Percentiles rank a stretch among this genome's conserved stretches.
These are phyloP conservation scores for Epichloe aotearoae DNA, from an alignment of 2,329 filamentous ascomycete genomes.

Conservation along the genomic window DNA sequence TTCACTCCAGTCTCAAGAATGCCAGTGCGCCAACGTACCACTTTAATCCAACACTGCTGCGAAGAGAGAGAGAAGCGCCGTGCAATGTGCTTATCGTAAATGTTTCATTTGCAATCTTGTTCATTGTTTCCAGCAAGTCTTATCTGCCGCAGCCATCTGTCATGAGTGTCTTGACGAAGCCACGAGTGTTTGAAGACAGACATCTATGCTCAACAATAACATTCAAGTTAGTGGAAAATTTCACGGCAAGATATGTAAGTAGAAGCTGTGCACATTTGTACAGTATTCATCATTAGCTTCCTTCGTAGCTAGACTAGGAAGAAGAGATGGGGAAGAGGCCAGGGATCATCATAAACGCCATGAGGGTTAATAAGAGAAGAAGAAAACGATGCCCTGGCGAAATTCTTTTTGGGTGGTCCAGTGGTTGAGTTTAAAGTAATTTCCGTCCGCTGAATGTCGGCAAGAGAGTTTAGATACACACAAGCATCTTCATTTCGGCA, in stretches of 20 bases:
- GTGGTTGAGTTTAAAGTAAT: neutral
- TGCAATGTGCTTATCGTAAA: too few species aligned
- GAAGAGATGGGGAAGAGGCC: neutral
- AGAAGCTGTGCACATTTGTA: neutral
- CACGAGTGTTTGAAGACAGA: too few species aligned
- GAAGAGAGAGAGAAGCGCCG: too few species aligned
- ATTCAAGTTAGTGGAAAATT: too few species aligned
- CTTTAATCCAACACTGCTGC: neutral
- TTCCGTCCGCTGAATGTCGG: neutral
- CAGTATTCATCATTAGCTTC: slow-evolving; percentile 2
- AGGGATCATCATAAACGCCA: neutral
- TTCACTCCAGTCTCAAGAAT: slow-evolving; percentile 4
- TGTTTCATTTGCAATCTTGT: too few species aligned
- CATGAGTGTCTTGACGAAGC: too few species aligned
- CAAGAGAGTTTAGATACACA: slow-evolving; percentile 1
- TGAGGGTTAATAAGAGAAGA: neutral
- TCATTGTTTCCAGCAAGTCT: too few species aligned
- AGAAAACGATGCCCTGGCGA: neutral
- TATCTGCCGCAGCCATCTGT: too few species aligned
- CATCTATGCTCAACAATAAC: too few species aligned
- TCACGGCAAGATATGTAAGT: neutral
- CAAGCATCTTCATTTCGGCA: slow-evolving; percentile 1
- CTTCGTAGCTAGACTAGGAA: neutral
- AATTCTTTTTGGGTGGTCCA: neutral
- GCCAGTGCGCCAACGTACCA: neutral